Base-by-base conservation (phyloP, 345 rosid genomes). In the Trapa incisa region DNA sequence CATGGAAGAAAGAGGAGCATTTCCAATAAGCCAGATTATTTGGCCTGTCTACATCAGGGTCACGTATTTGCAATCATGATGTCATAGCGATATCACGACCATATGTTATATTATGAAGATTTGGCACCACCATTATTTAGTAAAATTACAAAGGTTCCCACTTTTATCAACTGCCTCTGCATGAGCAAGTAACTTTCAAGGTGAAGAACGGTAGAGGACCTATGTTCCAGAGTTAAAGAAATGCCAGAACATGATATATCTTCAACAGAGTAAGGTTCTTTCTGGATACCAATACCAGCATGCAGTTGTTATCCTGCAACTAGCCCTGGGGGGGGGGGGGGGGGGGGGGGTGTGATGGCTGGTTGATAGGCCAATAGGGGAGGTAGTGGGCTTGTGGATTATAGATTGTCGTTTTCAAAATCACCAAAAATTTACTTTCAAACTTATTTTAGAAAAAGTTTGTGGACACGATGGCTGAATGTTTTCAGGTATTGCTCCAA, bases 11-110 rank as follows among this genome's bases (percentile, higher is more conserved):
- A 1, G 2, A 56, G 12, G 35, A n/a, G 15, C 35, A 58, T 35
- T 29, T 35, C 12, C 63, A 58, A 32, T 37, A 58, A 58, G 1
- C 32, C 16, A 35, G 63, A 35, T 8, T 10, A 29, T 29, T 58
- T 35, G 38, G 63, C 63, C 32, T 58, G 63, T 58, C 63, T 35
- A 37, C 37, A 14, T 58, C 63, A 58, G 63, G 63, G 32, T 38
- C 63, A 33, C 39, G 5, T 41, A 37, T 12, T 41, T 12, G 4
- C 11, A 53, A 29, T 1, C 64, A 67, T 43, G 35, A 33, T 42
- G 47, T 53, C 66, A 65, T 1, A 5, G 38, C 57, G 35, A 37
- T 13, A 73, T 54, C 61, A 37, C 11, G 35, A 66, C 54, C 33
- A 37, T 37, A 32, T 61, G 6, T 3, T 57, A 43, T 32, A 32